Base-by-base conservation (phyloP, 805 yeast species). In the Myxozyma lipomycoides region DNA sequence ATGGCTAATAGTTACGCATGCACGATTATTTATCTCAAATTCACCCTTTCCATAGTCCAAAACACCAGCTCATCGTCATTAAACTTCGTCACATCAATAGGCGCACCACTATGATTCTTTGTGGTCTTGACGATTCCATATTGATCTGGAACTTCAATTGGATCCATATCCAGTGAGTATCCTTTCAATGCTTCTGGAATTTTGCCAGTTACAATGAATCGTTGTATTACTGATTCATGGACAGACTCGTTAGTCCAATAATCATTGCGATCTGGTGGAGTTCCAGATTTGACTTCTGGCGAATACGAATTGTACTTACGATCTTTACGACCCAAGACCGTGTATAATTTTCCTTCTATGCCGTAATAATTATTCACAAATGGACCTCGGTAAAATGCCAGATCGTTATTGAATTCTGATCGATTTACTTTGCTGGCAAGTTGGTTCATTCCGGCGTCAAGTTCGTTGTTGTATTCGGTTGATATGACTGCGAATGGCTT, bases 381-480 rank as follows among this genome's bases (percentile, higher is more conserved):
- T n/a, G 56, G 56, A 18, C 56, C 56, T n/a, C 39, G 45, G 32
- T 47, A 51, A 32, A 30, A 51, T 3, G 53, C 28, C 15, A n/a
- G 24, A 4, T 43, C 7, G 21, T 35, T 35, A 35, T 17, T 7
- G 21, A 35, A 7, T 5, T 15, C 38, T 7, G 32, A 12, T 28
- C 12, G 32, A 12, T 12, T 12, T n/a, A 7, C 19, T 21, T 6
- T 7, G 19, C 19, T 17, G 9, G 38, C n/a, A 12, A 28, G 32
- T 28, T 12, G 12, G 19, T 17, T 35, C 38, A 35, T 12, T 12
- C 19, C 19, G 6, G 9, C 19, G n/a, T 35, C 38, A 6, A 10
- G 7, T 17, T 35, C 38, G n/a, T 17, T n/a, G 19, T 35, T 35
- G 32, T 28, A 28, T 9, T 9, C 12, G 32, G 7, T 7, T 6